phyloP scores from a whole-genome alignment of 208 protist species.

The Phytomonas serpens region DNA sequence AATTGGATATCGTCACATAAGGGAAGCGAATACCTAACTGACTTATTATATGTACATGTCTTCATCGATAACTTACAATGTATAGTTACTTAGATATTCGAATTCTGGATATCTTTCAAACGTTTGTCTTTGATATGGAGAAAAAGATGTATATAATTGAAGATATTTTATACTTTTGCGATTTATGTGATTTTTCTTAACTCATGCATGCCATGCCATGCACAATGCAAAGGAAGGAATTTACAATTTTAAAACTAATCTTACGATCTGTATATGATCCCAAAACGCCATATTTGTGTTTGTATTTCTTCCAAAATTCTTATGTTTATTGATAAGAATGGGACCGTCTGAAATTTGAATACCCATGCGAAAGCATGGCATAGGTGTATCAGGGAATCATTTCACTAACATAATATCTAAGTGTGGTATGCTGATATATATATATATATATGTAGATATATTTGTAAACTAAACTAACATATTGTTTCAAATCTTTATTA shows the following conservation, averaged over 20 bases:
- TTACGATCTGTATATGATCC: neutral
- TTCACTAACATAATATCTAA: neutral
- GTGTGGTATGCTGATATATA: neutral
- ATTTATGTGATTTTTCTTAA: conserved; percentile 1
- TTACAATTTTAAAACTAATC: neutral
- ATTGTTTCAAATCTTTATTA: neutral
- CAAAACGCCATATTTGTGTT: neutral
- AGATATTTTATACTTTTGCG: neutral
- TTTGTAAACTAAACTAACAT: neutral
- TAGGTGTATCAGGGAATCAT: neutral
- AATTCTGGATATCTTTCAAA: neutral
- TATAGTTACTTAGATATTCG: conserved; percentile 7
- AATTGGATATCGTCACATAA: conserved; percentile 2
- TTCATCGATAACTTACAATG: conserved; percentile 7
- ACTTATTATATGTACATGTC: conserved; percentile 2
- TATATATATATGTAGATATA: neutral
- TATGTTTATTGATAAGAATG: neutral
- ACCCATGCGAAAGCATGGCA: neutral
- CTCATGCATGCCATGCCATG: neutral
- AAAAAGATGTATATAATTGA: neutral
- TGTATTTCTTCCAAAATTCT: neutral
- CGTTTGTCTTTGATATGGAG: neutral
- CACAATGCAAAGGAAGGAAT: neutral
- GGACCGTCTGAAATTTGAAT: neutral
- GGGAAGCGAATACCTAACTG: neutral